Conservation (phyloP, 257 asterid genomes). For the Solanum verrucosum region DNA sequence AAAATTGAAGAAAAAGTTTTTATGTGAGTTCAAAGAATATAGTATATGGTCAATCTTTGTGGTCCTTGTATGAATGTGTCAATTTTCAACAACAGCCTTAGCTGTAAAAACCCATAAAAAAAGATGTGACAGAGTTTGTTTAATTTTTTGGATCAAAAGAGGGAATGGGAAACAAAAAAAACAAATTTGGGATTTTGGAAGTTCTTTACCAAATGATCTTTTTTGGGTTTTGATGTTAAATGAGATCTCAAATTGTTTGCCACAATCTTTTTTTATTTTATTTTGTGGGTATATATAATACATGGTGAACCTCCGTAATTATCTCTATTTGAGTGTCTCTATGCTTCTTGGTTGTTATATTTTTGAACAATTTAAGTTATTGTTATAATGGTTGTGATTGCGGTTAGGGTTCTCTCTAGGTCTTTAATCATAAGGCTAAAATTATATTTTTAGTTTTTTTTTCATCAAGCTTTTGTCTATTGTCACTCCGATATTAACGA, state of each 20-base stretch:
- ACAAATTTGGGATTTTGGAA: constrained; percentile 24
- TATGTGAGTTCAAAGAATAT: constrained; percentile 56
- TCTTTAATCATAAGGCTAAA: neutral
- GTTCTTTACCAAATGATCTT: constrained; percentile 11
- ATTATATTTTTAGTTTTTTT: neutral
- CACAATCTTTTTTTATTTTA: neutral
- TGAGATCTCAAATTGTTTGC: neutral
- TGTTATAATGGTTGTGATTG: neutral
- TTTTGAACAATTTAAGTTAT: neutral
- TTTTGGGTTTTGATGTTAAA: neutral
- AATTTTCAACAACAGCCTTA: constrained; percentile 57
- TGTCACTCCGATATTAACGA: neutral
- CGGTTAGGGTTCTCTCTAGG: neutral
- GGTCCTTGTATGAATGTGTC: constrained; percentile 72
- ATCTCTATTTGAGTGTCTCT: neutral
- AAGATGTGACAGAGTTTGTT: constrained; percentile 85
- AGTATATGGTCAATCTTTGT: constrained; percentile 50
- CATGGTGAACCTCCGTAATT: neutral
- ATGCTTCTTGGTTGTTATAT: neutral
- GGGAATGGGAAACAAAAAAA: constrained; percentile 29
- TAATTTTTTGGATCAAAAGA: constrained; percentile 14
- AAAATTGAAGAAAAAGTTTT: constrained; percentile 25
- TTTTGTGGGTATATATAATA: neutral
- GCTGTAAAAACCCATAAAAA: constrained; percentile 65
- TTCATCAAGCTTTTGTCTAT: neutral